Base-by-base conservation (phyloP, 1,139 yeast species). In the Saccharomyces pastorianus region DNA sequence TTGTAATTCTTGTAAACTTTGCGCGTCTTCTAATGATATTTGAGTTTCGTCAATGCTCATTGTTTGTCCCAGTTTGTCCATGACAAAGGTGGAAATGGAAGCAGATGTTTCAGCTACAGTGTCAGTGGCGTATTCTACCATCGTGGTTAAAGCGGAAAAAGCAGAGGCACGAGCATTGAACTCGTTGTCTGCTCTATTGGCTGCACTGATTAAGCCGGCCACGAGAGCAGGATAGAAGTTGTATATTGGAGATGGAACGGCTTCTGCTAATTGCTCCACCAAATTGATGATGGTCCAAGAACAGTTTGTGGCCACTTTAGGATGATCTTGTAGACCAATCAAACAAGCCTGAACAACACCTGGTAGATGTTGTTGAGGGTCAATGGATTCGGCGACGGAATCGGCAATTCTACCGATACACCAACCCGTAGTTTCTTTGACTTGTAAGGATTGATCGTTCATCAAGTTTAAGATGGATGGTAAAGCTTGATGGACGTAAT, bases 391-490 rank as follows among this genome's bases (percentile, higher is more conserved):
- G 58, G 88, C 80, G 49, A 85, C 93, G 58, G 85, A 74, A 67
- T 93, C 98, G 11, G 98, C 95, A 64, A 93, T 88, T 73, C 96
- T 83, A 56, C 99, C 99, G 58, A 93, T 78, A 73, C 98, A 93
- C 99, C 99, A 93, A 7, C 98, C 96, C 48, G 90, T 96, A 0
- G 99, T 91, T 68, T 93, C 99, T 71, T 89, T 87, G 20, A 93
- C 99, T 69, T 89, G 96, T 59, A 89, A 76, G 34, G 80, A 75
- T 27, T 81, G 78, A 71, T 93, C 98, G 48, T 73, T 75, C 72
- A 91, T 89, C 67, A 91, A 78, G 23, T 71, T 69, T 54, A 91
- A 76, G 57, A 93, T 84, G 25, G 97, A 89, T 34, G 80, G 81
- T 58, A 93, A 76, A 2, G 98, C 97, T 73, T 88, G 91, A 41